Evolutionary conservation across 441 rosid genomes (phyloP), one percentile per base, ranked within the genome.

Genomic region (Adansonia madagascariensis): DNA sequence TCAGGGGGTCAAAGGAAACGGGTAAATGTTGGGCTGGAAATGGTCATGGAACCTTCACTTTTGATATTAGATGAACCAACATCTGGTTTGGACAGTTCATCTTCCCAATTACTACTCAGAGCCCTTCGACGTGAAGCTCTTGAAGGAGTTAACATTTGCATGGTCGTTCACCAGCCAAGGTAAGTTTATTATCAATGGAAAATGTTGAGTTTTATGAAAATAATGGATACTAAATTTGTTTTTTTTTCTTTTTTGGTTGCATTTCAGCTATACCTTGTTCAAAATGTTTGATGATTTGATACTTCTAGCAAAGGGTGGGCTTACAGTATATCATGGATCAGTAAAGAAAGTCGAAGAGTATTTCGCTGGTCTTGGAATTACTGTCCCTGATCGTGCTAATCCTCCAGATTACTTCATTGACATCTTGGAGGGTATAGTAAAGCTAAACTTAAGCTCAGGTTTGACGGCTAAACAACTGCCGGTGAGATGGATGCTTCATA

Each of bases 21-120:
- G 71, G 98, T 94, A 62, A 96, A 96, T 74, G 99, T 96, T 9
- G 99, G 99, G 76, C 90, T 96, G 76, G 99, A 96, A 85, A 96
- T 96, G 99, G 99, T 96, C 57, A 94, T 96, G 99, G 98, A 96
- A 76, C 99, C 99, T 88, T 96, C 99, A 69, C 91, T 96, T 74
- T 86, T 96, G 65, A 94, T 96, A 78, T 88, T 96, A 72, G 99
- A 94, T 79, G 99, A 96, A 79, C 98, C 99, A n/a, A 96, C 99
- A 35, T 92, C 99, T 49, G 99, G 99, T 14, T 88, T 94, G 86
- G 99, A 96, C 77, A 96, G 99, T 78, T 92, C 99, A 60, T 94
- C 99, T 64, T 96, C 99, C 64, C 90, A 88, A 74, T 86, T 92
- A 83, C 92, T 96, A 63, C 94, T 96, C 43, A 84, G 94, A 85